A percentile compares a stretch with the other conserved stretches of the same genome.
Evolutionary conservation across 2,329 filamentous ascomycete species (phyloP).

Genomic region (Stagonosporopsis rhizophila): DNA sequence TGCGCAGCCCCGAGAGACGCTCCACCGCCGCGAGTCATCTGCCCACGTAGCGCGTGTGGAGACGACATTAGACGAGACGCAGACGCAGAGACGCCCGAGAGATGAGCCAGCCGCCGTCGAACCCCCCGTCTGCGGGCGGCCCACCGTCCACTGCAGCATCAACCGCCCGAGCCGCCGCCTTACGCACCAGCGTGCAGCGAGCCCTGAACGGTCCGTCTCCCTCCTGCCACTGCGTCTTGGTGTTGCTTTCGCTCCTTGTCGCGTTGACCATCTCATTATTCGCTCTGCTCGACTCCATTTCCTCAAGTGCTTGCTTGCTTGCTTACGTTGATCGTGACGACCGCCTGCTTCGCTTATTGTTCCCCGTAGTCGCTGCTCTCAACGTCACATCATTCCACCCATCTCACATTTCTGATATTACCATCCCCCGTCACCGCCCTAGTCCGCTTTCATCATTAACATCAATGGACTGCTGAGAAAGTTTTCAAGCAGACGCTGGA

Average conservation of each 20-base stretch:
- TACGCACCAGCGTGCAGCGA: slow-evolving; percentile 49
- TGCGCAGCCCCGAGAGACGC: slow-evolving; percentile 7
- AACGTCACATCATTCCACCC: slow-evolving; percentile 11
- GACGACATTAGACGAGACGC: slow-evolving; percentile 16
- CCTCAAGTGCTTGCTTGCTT: slow-evolving; percentile 20
- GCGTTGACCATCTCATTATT: slow-evolving; percentile 7
- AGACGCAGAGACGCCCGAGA: slow-evolving; percentile 11
- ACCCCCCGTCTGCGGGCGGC: slow-evolving; percentile 45
- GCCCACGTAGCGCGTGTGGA: slow-evolving; percentile 10
- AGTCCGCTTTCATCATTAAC: background rate
- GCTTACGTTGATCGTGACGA: slow-evolving; percentile 20
- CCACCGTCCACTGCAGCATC: slow-evolving; percentile 38
- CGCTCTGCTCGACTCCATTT: slow-evolving; percentile 1
- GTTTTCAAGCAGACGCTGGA: slow-evolving; percentile 28
- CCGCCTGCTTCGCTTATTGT: slow-evolving; percentile 24
- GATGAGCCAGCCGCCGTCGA: slow-evolving; percentile 33
- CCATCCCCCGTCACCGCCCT: slow-evolving; percentile 5
- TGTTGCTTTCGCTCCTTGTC: slow-evolving; percentile 10
- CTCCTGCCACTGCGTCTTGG: slow-evolving; percentile 15
- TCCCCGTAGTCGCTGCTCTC: slow-evolving; percentile 19
- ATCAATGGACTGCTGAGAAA: slow-evolving; percentile 9
- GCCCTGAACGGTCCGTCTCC: slow-evolving; percentile 50
- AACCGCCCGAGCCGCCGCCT: slow-evolving; percentile 38
- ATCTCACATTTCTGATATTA: slow-evolving; percentile 12
- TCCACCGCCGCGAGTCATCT: background rate